Evolutionary conservation across 495 filamentous ascomycete species (phyloP), one percentile per base, ranked within the genome.

Genomic region (Cryomyces antarcticus): DNA sequence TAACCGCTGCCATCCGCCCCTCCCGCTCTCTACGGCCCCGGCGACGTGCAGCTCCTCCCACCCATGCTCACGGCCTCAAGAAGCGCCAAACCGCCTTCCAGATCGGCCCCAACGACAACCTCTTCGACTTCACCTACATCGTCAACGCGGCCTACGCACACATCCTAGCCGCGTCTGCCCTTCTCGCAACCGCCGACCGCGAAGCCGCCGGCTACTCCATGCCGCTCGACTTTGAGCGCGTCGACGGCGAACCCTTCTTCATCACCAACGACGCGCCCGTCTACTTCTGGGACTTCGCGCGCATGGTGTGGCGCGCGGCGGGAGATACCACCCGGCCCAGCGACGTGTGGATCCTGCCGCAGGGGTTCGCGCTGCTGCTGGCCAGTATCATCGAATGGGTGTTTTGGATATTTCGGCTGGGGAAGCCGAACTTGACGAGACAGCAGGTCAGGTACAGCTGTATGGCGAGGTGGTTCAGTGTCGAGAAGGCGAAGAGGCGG

Each of bases 201-300:
- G 17, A 24, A 24, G 59, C 66, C 31, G 70, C 65, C 35, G 63
- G 48, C 6, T 34, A 42, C 30, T 27, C 41, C 12, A 24, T 64
- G 10, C 75, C 78, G 7, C 66, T 87, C 27, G 75, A 82, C 57
- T 62, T 77, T 54, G 83, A 92, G 61, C 69, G 67, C 28, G 82
- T 94, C 9, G 89, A 95, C 55, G 89, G 89, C 34, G 86, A 96
- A 59, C 80, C 80, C 24, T 97, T 96, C 71, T 73, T 94, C 58
- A 78, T 97, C 59, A 96, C 89, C 46, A 96, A 97, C 58, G 87
- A 81, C 54, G 66, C 70, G 42, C 89, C 89, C 0, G 67, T 93
- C 24, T 93, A 93, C 56, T 97, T 97, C 68, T 97, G 88, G 88
- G 92, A 97, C 56, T 80, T 88, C 52, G 70, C 76, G 31, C 77